Base-by-base conservation (phyloP, 202 grass and related monocot genomes). In the Setaria viridis region DNA sequence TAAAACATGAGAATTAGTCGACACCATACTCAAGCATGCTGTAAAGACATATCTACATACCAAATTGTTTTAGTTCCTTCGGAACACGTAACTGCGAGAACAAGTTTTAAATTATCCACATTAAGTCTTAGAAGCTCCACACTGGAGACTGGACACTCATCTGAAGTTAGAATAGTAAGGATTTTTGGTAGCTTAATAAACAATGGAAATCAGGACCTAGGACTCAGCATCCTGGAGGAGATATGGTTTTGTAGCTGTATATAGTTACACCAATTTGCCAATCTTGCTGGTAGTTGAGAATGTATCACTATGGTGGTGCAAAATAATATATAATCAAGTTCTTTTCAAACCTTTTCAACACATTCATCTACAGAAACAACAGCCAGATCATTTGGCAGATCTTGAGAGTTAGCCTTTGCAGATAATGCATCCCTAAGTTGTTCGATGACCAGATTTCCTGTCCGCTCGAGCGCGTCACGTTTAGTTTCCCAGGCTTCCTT, bases 401-500 rank as follows among this genome's bases (percentile, higher is more conserved):
- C 88, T 79, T 86, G 84, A 87, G 74, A 88, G 51, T 39, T 89
- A 82, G 95, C 91, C 79, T 92, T 90, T 46, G 87, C 70, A 80
- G 91, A 89, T 78, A 98, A 87, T 74, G 95, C 95, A 67, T 98
- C 93, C 19, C 54, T 79, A 54, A 98, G 91, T 80, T 98, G 95
- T 72, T 98, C 84, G 19, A 98, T 94, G 67, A 82, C 95, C 55
- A 79, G 17, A 75, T 67, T 86, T 79, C 95, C 93, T 25, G 81
- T 55, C 55, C 83, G 79, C 84, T 98, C 93, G 65, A 98, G 86
- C 17, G 83, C 82, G 19, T 95, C 93, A 69, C 79, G 86, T 87
- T 98, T 95, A 84, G 78, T 92, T 85, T 95, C 91, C 95, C 95
- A 98, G 73, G 93, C 91, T 72, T 95, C 91, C 79, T 95, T 98